phyloP scores from a whole-genome alignment of 164 flowering plant species.

The Cinnamomum chago region DNA sequence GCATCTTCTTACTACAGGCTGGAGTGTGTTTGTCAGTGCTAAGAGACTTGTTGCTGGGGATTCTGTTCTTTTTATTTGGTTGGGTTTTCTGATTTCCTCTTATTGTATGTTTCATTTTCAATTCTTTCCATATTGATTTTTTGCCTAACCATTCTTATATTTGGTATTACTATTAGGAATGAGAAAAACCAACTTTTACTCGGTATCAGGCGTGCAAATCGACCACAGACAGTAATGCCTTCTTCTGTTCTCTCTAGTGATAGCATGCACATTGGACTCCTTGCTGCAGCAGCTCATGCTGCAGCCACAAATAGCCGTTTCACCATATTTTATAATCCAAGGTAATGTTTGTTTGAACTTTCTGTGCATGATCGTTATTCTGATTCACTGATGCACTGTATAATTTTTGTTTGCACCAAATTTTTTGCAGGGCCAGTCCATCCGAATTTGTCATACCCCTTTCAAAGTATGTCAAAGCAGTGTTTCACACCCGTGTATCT shows the following conservation, averaged over 20 bases:
- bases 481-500: conserved; percentile 79
- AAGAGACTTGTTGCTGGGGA: conserved; percentile 84
- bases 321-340: conserved; percentile 77
- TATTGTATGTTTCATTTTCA: neutral
- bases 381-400: neutral
- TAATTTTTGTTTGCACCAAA: neutral
- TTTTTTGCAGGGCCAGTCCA: conserved; percentile 69
- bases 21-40: conserved; percentile 92
- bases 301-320: conserved; percentile 87
- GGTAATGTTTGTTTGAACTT: conserved; percentile 25
- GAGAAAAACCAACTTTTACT: conserved; percentile 79
- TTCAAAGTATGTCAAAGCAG: conserved; percentile 72
- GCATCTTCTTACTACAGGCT: conserved; percentile 86
- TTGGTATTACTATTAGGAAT: conserved; percentile 43
- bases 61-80: conserved; percentile 88
- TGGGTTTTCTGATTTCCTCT: neutral
- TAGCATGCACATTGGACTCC: conserved; percentile 92
- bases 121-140: neutral
- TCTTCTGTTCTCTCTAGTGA: conserved; percentile 91
- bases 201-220: conserved; percentile 82
- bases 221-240: conserved; percentile 90
- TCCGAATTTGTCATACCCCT: conserved; percentile 87
- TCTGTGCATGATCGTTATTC: conserved; percentile 2
- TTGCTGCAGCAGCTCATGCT: conserved; percentile 95
- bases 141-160: neutral